Conservation (phyloP, 768 basidiomycete species). For the Lactifluus volemus region DNA sequence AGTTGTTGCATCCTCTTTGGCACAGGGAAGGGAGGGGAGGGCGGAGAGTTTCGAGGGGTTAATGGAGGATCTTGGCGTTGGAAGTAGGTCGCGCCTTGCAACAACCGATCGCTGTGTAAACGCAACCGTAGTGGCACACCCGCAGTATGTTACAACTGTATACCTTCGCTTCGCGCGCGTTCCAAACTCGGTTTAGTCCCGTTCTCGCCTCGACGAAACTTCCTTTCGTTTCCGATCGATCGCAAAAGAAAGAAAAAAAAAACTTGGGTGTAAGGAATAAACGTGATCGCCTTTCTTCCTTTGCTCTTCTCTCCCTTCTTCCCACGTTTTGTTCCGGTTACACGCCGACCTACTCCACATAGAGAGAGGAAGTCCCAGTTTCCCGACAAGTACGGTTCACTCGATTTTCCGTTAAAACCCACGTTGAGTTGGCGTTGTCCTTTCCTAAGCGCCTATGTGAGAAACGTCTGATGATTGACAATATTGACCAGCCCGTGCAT, state of each 20-base stretch:
- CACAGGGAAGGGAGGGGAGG: no score
- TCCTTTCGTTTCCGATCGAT: not conserved
- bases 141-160: no score
- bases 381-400: no score
- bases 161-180: not conserved
- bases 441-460: not conserved
- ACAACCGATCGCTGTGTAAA: not conserved
- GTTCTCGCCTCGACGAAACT: not conserved
- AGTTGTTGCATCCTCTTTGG: no score
- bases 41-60: no score
- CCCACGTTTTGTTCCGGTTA: not conserved
- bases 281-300: not conserved
- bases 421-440: no score
- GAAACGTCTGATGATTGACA: no score
- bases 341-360: not conserved
- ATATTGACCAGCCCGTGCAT: not conserved
- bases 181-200: slow-evolving; percentile 8
- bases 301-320: not conserved
- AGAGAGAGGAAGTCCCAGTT: not conserved
- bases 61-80: not conserved
- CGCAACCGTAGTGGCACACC: not conserved
- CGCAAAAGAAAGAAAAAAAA: not conserved
- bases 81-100: not conserved
- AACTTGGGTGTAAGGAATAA: not conserved
- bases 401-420: no score